These are phyloP conservation scores for Huntiella bhutanensis DNA, from an alignment of 2,329 filamentous ascomycete genomes.

Conservation along the genomic window DNA sequence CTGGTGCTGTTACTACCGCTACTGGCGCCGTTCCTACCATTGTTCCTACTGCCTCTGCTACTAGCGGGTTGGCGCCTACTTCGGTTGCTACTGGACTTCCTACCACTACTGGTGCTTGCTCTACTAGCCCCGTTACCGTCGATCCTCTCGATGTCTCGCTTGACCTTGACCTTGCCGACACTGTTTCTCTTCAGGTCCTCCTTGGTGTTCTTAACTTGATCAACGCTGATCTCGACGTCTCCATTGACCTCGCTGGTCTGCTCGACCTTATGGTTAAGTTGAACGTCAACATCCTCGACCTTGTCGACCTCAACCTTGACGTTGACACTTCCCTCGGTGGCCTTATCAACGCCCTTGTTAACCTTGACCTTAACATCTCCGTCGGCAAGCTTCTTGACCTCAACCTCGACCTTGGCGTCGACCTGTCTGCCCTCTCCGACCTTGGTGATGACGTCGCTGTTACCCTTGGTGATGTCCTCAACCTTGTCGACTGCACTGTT, in stretches of 20 bases:
- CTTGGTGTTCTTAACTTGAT: constrained; percentile 8
- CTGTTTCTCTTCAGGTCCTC: constrained; percentile 2
- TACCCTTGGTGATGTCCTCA: constrained; percentile 5
- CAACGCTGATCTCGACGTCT: constrained; percentile 1
- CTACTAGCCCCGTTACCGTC: constrained; percentile 4
- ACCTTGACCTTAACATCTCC: constrained; percentile 5
- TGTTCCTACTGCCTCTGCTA: not conserved
- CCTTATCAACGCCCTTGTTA: constrained; percentile 4
- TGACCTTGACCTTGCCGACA: constrained; percentile 2
- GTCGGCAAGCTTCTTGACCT: constrained; percentile 6
- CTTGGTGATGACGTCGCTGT: constrained; percentile 1
- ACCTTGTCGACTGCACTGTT: constrained; percentile 2
- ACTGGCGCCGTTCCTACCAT: not conserved
- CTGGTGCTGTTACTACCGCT: not conserved
- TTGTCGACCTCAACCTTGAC: constrained; percentile 9
- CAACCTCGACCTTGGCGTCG: constrained; percentile 4
- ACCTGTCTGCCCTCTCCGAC: not conserved
- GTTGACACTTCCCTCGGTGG: constrained; percentile 3
- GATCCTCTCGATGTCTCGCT: constrained; percentile 7
- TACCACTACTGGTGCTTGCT: not conserved
- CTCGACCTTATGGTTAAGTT: constrained; percentile 8
- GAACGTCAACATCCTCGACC: constrained; percentile 9
- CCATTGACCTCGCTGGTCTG: constrained; percentile 4
- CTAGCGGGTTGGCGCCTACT: not conserved
- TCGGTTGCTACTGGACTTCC: not conserved